A percentile compares a stretch with the other conserved stretches of the same genome.
Conservation (phyloP, 352 stramenopile species). For the Phytopythium kandeliae region DNA sequence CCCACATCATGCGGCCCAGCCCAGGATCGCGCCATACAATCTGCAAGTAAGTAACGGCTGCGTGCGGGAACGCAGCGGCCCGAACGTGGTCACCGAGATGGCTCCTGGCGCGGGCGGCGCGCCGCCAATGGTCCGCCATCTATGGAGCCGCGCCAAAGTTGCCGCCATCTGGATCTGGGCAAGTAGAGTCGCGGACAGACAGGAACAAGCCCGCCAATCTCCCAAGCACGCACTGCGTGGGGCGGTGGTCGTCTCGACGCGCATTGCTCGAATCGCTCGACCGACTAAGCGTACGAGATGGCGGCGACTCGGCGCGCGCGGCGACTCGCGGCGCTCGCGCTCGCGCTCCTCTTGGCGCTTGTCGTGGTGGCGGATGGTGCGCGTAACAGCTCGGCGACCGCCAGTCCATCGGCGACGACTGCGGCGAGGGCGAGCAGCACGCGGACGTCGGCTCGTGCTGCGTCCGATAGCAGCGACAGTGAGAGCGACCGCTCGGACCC, state of each 20-base stretch:
- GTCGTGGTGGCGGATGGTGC: not conserved
- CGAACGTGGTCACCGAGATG: too few relatives aligned
- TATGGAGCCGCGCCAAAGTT: too few relatives aligned
- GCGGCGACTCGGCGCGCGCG: not conserved
- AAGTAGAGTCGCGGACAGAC: not conserved
- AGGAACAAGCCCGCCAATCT: too few relatives aligned
- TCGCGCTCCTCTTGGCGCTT: not conserved
- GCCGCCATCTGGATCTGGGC: not conserved
- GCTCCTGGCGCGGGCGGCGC: too few relatives aligned
- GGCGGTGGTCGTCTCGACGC: too few relatives aligned
- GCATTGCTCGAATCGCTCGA: not conserved
- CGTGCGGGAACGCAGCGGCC: too few relatives aligned
- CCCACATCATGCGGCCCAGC: too few relatives aligned
- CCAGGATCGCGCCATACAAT: too few relatives aligned
- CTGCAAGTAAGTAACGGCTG: too few relatives aligned
- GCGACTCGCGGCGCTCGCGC: not conserved
- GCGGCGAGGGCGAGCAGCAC: not conserved
- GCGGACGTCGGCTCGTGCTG: not conserved
- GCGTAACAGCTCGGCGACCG: not conserved
- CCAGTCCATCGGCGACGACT: not conserved
- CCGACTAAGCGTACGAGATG: too few relatives aligned
- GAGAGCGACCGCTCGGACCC: not conserved
- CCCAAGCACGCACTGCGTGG: too few relatives aligned
- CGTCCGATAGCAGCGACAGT: not conserved
- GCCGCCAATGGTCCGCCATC: too few relatives aligned